These are phyloP conservation scores for Phytophthora sp. DNA, from an alignment of 352 stramenopile genomes.

Conservation along the genomic window DNA sequence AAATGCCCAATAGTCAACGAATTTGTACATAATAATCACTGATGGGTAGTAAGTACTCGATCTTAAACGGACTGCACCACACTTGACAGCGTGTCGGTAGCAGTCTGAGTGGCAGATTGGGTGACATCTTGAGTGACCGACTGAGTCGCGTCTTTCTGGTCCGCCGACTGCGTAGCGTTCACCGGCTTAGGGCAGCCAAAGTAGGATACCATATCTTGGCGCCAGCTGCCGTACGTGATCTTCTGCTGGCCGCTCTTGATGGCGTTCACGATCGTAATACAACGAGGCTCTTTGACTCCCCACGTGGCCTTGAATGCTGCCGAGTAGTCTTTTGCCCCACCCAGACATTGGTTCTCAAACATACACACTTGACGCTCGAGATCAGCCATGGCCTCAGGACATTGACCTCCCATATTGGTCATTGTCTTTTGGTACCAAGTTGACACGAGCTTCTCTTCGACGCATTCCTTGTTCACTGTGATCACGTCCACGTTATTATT, in stretches of 20 bases:
- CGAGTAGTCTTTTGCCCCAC: constrained; percentile 47
- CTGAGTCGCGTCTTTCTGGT: constrained; percentile 17
- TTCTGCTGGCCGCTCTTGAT: constrained; percentile 44
- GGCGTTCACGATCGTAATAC: constrained; percentile 51
- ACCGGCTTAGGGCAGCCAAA: constrained; percentile 51
- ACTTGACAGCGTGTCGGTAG: constrained; percentile 15
- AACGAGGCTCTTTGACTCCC: constrained; percentile 44
- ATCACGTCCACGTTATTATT: constrained; percentile 47
- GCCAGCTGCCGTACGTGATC: constrained; percentile 44
- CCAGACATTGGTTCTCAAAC: constrained; percentile 59
- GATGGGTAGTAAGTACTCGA: not conserved
- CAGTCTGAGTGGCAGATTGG: constrained; percentile 7
- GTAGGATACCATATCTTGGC: constrained; percentile 42
- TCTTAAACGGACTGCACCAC: constrained; percentile 36
- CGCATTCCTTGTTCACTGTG: constrained; percentile 26
- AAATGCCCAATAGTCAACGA: no score
- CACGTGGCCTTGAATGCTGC: constrained; percentile 52
- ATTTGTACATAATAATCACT: no score
- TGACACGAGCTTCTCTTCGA: constrained; percentile 36
- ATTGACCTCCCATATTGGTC: constrained; percentile 38
- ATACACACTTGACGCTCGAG: constrained; percentile 62
- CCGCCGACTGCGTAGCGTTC: constrained; percentile 20
- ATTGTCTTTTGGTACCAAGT: constrained; percentile 50
- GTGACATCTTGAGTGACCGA: constrained; percentile 10
- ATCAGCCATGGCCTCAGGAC: constrained; percentile 44